Evolutionary conservation across 345 rosid species (phyloP), one percentile per base, ranked within the genome.

Genomic region (Fremontodendron californicum): DNA sequence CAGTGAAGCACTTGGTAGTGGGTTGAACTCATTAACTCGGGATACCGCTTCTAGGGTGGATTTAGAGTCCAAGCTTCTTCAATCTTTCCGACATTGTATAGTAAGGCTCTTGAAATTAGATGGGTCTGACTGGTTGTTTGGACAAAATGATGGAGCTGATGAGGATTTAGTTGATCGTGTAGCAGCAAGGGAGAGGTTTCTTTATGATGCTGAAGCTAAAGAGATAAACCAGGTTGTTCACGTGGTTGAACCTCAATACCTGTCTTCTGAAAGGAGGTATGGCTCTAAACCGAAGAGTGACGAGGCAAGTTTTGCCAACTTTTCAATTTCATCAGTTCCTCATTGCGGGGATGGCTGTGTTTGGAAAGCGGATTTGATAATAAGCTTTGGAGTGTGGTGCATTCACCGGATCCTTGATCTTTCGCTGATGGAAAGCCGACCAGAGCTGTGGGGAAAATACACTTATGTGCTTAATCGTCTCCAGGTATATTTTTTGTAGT

Each of bases 331-430:
- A 65, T 94, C 97, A 0, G 84, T 94, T 85, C 98, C 98, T 27
- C 82, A 92, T 31, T 96, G 99, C 31, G 98, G 99, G 4, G 99
- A 96, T 46, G 98, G 90, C 78, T 96, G 99, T 63, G 84, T 92
- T 19, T 96, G 97, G 97, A 92, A 82, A 80, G 88, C 79, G 27
- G 98, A 94, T 81, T 78, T 96, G 82, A 80, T 94, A 15, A 84
- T 86, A 76, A 96, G 99, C 86, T 96, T 96, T 76, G 99, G 99
- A 45, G 93, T 96, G 8, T 96, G 99, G 99, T 92, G 99, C 85
- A 91, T 96, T 46, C 98, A 91, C 81, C 90, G 96, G 68, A 83
- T 96, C 78, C 98, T 96, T 62, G 91, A 87, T 81, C 82, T 96
- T 83, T 96, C 99, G 13, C 88, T 92, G 76, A 85, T 92, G 98